Base-by-base conservation (phyloP, 169 alveolate species). In the Plasmodium reichenowi region DNA sequence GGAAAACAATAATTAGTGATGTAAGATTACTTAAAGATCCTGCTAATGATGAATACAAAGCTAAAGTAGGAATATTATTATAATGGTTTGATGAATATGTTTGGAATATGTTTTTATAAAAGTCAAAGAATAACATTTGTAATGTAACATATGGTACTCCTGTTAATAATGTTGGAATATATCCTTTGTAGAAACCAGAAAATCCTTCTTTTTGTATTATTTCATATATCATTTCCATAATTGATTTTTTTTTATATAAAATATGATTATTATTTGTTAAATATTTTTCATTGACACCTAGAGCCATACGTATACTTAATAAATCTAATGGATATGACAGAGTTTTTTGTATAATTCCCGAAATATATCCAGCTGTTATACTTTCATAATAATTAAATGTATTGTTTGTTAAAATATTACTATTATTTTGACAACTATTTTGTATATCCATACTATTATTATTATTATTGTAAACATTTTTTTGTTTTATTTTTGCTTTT, bases 111-210 rank as follows among this genome's bases (percentile, higher is more conserved):
- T 76, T 85, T 91, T 94, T 93, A 80, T 94, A 93, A 22, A 93
- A 66, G 38, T 96, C 97, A 78, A 93, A 96, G 50, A 95, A 89
- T 29, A 96, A 47, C 97, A 95, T 92, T 74, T 95, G 98, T 72
- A 95, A 89, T 63, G 97, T 94, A 62, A 96, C 97, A 73, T 96
- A 96, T 0, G 98, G 96, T 58, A 91, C 96, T 3, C 98, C 98
- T 10, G 98, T 93, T 74, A 93, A 63, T 60, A 95, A 71, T 6
- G 98, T 88, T 13, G 96, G 95, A 2, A 80, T 32, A 67, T 88
- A 94, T 4, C 98, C 98, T 85, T 96, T 96, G 70, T 86, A 96
- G 63, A 96, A 95, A 0, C 98, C 98, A 24, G 72, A 10, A 20
- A 95, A 50, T n/a, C 98, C 98, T 88, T 96, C 98, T 5, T 93